A percentile compares a stretch with the other conserved stretches of the same genome.
Evolutionary conservation across 2,329 filamentous ascomycete species (phyloP).

Genomic region (Penicillium paneum): DNA sequence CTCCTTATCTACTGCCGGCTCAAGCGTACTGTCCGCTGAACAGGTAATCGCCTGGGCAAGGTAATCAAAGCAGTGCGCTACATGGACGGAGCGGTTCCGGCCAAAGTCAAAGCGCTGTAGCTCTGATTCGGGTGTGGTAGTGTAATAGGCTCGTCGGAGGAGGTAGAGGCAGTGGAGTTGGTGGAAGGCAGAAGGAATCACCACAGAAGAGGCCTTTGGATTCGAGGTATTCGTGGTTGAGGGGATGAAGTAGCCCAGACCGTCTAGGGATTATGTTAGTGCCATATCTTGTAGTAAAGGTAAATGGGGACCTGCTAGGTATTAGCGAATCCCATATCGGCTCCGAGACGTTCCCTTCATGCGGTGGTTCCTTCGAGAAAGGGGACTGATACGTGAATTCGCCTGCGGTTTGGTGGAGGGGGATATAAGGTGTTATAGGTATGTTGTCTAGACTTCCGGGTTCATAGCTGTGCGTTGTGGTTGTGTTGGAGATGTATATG

Average conservation of each 20-base stretch:
- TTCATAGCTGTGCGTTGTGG: background rate
- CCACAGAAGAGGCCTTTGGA: background rate
- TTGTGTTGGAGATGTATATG: background rate
- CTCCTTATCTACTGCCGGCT: background rate
- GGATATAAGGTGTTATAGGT: background rate
- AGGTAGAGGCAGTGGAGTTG: background rate
- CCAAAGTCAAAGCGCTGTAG: background rate
- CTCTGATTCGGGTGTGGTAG: background rate
- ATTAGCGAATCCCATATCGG: background rate
- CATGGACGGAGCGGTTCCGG: background rate
- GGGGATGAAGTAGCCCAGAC: background rate
- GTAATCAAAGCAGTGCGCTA: background rate
- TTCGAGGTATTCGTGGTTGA: background rate
- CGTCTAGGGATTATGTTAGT: background rate
- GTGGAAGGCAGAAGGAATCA: background rate
- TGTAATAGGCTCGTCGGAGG: background rate
- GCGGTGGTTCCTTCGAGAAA: background rate
- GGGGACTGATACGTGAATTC: background rate
- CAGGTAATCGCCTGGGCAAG: background rate
- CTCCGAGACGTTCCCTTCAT: background rate
- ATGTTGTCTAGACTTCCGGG: background rate
- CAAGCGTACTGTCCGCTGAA: background rate
- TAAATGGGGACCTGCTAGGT: background rate
- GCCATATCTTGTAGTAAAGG: background rate
- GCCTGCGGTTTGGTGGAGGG: background rate